A percentile compares a stretch with the other conserved stretches of the same genome.
phyloP scores from a whole-genome alignment of 2,329 filamentous ascomycete genomes.

The Xenoacremonium recifei region DNA sequence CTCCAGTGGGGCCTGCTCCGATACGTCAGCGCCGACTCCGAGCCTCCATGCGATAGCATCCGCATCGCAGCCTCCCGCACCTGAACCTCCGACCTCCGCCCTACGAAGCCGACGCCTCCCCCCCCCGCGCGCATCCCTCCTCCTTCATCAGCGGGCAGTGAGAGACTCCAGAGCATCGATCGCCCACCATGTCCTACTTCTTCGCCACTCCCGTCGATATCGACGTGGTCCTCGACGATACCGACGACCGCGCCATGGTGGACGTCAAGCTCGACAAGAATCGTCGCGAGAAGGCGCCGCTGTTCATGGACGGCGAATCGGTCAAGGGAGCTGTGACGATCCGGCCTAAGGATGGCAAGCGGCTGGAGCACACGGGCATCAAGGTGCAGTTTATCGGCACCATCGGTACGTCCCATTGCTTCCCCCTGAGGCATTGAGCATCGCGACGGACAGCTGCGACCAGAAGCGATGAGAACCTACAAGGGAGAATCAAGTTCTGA shows the following conservation, averaged over 20 bases:
- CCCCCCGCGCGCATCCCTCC: conserved; percentile 1
- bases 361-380: conserved; percentile 96
- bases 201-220: conserved; percentile 99
- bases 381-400: conserved; percentile 99
- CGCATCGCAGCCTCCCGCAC: too few species aligned
- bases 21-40: conserved; percentile 33
- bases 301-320: conserved; percentile 98
- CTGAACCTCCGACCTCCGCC: background rate
- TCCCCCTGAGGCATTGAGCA: too few species aligned
- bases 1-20: conserved; percentile 25
- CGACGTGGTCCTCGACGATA: conserved; percentile 94
- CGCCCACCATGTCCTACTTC: conserved; percentile 84
- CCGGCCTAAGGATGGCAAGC: conserved; percentile 95
- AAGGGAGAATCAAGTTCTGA: too few species aligned
- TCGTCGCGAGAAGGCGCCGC: conserved; percentile 89
- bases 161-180: conserved; percentile 2
- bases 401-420: conserved; percentile 65
- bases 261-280: conserved; percentile 99
- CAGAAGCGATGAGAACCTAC: too few species aligned
- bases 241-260: conserved; percentile 90
- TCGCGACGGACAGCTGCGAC: too few species aligned
- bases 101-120: background rate
- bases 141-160: conserved; percentile 2
- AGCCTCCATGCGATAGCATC: conserved; percentile 17
- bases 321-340: conserved; percentile 96